Percentiles rank a stretch among this genome's conserved stretches.
phyloP scores from a whole-genome alignment of 1,284 basidiomycete genomes.

The Puccinia polysora region DNA sequence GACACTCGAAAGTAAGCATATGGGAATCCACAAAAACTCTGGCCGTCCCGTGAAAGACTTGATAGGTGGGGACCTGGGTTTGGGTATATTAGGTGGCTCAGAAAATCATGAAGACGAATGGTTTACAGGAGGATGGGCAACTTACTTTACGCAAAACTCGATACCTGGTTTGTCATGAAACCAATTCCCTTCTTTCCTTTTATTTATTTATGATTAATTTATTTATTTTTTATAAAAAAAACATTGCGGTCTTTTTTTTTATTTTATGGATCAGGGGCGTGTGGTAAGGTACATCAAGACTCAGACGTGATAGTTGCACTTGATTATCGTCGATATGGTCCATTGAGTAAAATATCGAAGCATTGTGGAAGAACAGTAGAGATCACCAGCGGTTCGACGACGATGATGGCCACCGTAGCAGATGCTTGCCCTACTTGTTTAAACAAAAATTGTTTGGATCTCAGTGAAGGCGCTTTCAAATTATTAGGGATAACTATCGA shows the following conservation, averaged over 20 bases:
- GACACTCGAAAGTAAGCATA: not conserved
- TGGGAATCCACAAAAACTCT: not conserved
- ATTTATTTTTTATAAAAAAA: too few species aligned
- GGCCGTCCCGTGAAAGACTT: conserved; percentile 9
- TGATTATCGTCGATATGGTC: conserved; percentile 37
- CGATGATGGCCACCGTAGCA: conserved; percentile 20
- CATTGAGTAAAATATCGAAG: conserved; percentile 2
- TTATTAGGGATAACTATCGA: conserved; percentile 5
- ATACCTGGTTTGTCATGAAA: conserved; percentile 23
- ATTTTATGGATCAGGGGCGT: too few species aligned
- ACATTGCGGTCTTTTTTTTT: too few species aligned
- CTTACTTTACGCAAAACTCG: conserved; percentile 32
- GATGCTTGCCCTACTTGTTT: conserved; percentile 45
- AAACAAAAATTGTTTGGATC: conserved; percentile 41
- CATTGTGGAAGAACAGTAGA: conserved; percentile 28
- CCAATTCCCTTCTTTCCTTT: too few species aligned
- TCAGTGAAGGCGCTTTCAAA: conserved; percentile 43
- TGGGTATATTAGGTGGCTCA: conserved; percentile 1
- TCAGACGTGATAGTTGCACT: conserved; percentile 27
- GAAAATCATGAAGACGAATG: not conserved
- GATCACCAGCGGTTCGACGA: conserved; percentile 10
- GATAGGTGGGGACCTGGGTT: not conserved
- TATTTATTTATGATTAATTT: too few species aligned
- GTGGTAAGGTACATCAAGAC: conserved; percentile 35
- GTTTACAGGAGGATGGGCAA: conserved; percentile 37